phyloP scores from a whole-genome alignment of 441 rosid genomes.

The Pelargonium myrrhifolium region DNA sequence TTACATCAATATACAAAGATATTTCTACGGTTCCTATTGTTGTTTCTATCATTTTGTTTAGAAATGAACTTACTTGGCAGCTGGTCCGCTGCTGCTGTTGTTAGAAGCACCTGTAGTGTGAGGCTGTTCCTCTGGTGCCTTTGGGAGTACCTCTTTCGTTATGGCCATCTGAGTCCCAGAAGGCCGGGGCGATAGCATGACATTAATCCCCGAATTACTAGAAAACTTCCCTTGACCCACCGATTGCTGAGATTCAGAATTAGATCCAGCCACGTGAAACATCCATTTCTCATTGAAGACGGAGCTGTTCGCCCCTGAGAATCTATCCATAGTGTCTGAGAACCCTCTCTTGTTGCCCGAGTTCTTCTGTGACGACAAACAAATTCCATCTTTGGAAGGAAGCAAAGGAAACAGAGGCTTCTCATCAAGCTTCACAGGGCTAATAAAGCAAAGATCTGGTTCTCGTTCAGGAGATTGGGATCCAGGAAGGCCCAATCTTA shows the following conservation, averaged over 20 bases:
- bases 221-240: not conserved
- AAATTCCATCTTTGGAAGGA: conserved; percentile 52
- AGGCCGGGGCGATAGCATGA: no score
- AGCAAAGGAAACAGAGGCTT: conserved; percentile 68
- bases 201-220: not conserved
- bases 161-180: no score
- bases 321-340: conserved; percentile 64
- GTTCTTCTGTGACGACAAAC: conserved; percentile 40
- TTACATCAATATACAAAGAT: not conserved
- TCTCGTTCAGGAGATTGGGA: conserved; percentile 66
- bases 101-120: not conserved
- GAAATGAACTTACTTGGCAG: not conserved
- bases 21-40: not conserved
- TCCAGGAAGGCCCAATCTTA: conserved; percentile 83
- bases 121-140: not conserved
- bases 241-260: not conserved
- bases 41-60: not conserved
- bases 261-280: conserved; percentile 31
- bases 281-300: conserved; percentile 58
- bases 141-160: not conserved
- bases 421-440: conserved; percentile 51
- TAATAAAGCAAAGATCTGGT: conserved; percentile 32
- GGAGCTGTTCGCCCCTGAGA: conserved; percentile 54
- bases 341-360: conserved; percentile 81
- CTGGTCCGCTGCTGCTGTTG: not conserved